These are phyloP conservation scores for Mercurialis annua DNA, from an alignment of 345 rosid species.

Conservation along the genomic window DNA sequence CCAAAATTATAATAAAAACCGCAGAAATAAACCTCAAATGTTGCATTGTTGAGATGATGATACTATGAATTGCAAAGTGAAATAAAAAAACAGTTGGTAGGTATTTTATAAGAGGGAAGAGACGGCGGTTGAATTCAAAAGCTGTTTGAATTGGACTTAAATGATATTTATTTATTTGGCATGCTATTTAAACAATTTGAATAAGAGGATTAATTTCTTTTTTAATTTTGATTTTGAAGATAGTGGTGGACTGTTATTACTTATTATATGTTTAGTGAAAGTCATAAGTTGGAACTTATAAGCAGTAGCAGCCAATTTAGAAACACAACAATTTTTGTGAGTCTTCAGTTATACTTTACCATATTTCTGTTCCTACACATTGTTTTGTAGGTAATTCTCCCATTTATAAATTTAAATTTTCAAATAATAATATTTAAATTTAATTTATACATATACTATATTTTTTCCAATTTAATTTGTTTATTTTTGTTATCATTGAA, in stretches of 20 bases:
- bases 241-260: conserved; percentile 1
- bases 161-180: background rate
- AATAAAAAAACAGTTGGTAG: background rate
- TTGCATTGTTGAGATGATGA: background rate
- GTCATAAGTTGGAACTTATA: conserved; percentile 8
- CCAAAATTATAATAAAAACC: background rate
- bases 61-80: background rate
- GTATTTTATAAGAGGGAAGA: background rate
- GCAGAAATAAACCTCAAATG: background rate
- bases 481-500: no score
- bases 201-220: no score
- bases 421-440: no score
- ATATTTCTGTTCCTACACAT: no score
- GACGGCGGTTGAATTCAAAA: conserved; percentile 19
- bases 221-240: background rate
- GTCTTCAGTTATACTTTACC: no score
- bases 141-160: conserved; percentile 17
- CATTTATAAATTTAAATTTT: no score
- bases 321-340: conserved; percentile 5
- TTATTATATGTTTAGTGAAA: background rate
- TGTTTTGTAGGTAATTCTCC: no score
- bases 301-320: conserved; percentile 19
- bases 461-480: no score
- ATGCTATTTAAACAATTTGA: background rate
- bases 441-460: no score